phyloP scores from a whole-genome alignment of 257 asterid genomes.

The Penstemon barbatus region DNA sequence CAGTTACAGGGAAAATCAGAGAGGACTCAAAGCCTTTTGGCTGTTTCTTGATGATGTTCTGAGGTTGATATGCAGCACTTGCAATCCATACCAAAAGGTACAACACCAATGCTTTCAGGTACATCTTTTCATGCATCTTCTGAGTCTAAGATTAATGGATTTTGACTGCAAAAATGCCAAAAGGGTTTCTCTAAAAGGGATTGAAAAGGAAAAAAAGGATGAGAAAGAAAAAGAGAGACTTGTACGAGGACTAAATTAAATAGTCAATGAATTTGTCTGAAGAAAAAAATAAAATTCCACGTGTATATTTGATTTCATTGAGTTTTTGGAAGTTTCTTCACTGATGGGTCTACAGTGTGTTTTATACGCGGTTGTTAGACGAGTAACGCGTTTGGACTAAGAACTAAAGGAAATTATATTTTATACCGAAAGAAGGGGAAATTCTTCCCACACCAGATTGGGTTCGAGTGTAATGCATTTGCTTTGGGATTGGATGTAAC shows the following conservation, averaged over 20 bases:
- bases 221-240: not conserved
- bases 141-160: not conserved
- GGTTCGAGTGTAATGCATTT: too few species aligned
- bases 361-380: too few species aligned
- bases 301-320: not conserved
- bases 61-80: slow-evolving; percentile 45
- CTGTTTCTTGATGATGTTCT: slow-evolving; percentile 15
- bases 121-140: slow-evolving; percentile 35
- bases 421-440: too few species aligned
- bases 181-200: slow-evolving; percentile 7
- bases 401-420: too few species aligned
- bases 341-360: too few species aligned
- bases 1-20: slow-evolving; percentile 67
- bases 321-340: slow-evolving; percentile 30
- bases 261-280: not conserved
- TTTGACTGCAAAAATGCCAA: not conserved
- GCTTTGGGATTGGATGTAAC: too few species aligned
- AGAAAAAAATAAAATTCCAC: not conserved
- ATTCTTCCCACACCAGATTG: too few species aligned
- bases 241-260: not conserved
- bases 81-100: slow-evolving; percentile 44
- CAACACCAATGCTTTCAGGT: slow-evolving; percentile 42
- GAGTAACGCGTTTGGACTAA: too few species aligned
- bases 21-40: slow-evolving; percentile 48
- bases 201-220: slow-evolving; percentile 1